Evolutionary conservation across 495 filamentous ascomycete genomes (phyloP).

Genomic region (Annulohypoxylon maeteangense): DNA sequence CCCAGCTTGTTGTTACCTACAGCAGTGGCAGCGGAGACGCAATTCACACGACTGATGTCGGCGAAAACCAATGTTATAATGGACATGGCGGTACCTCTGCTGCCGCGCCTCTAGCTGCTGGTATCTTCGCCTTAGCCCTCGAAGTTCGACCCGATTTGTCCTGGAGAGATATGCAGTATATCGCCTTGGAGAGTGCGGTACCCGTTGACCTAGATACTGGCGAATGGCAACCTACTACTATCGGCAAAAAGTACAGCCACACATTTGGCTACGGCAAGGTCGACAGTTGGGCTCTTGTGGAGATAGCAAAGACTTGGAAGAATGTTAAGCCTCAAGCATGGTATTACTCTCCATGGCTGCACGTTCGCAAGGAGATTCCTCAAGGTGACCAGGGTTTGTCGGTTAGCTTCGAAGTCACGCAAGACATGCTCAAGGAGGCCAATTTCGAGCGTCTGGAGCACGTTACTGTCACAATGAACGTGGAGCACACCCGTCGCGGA

Average conservation of each 20-base stretch:
- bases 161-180: conserved; percentile 95
- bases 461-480: conserved; percentile 97
- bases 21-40: conserved; percentile 88
- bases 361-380: conserved; percentile 85
- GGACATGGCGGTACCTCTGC: conserved; percentile 96
- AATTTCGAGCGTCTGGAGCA: conserved; percentile 91
- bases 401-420: conserved; percentile 79
- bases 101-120: conserved; percentile 90
- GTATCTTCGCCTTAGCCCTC: conserved; percentile 91
- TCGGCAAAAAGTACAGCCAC: conserved; percentile 89
- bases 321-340: conserved; percentile 97
- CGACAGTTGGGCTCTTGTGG: conserved; percentile 85
- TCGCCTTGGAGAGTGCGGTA: conserved; percentile 85
- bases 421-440: conserved; percentile 77
- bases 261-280: conserved; percentile 96
- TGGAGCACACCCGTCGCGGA: conserved; percentile 84
- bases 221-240: conserved; percentile 78
- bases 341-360: conserved; percentile 92
- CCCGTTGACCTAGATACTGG: conserved; percentile 78
- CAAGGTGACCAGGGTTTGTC: conserved; percentile 85
- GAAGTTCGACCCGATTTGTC: conserved; percentile 85
- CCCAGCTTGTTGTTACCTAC: conserved; percentile 94
- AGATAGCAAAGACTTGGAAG: conserved; percentile 85
- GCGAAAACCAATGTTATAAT: conserved; percentile 77
- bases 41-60: conserved; percentile 97